Conservation (phyloP, 257 asterid genomes). For the Jasminum sambac region DNA sequence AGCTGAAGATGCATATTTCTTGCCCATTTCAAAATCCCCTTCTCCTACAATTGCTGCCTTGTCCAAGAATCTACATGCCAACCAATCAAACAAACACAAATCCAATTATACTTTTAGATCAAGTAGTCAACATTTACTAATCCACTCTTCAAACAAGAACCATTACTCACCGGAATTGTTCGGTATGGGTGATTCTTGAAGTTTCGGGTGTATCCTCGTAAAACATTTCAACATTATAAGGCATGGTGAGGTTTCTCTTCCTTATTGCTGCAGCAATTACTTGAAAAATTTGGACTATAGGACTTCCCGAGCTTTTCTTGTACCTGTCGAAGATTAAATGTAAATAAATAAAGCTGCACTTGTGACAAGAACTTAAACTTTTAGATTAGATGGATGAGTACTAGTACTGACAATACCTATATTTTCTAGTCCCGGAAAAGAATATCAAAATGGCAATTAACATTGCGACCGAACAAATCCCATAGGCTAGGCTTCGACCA, state of each 20-base stretch:
- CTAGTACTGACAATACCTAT: conserved; percentile 36
- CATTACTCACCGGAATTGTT: conserved; percentile 54
- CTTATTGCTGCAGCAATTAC: conserved; percentile 63
- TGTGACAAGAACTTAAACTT: neutral
- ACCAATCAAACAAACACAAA: neutral
- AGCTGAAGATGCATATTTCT: conserved; percentile 8
- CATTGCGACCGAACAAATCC: conserved; percentile 73
- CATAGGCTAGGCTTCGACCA: conserved; percentile 71
- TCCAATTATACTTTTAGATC: too few relatives aligned
- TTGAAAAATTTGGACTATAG: conserved; percentile 69
- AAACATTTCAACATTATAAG: conserved; percentile 47
- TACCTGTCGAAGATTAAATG: conserved; percentile 36
- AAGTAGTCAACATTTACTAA: too few relatives aligned
- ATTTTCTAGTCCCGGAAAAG: conserved; percentile 58
- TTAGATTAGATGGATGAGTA: neutral
- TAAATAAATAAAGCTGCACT: neutral
- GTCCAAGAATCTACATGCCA: conserved; percentile 57
- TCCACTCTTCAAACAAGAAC: too few relatives aligned
- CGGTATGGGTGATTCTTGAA: conserved; percentile 64
- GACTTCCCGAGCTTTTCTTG: conserved; percentile 76
- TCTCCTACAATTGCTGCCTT: conserved; percentile 76
- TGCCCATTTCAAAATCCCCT: conserved; percentile 45
- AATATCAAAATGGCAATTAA: conserved; percentile 50
- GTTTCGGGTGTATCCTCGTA: conserved; percentile 59
- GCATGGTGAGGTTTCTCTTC: conserved; percentile 57